Evolutionary conservation across 305 asterid genomes (phyloP).

Genomic region (Salvia sclarea): DNA sequence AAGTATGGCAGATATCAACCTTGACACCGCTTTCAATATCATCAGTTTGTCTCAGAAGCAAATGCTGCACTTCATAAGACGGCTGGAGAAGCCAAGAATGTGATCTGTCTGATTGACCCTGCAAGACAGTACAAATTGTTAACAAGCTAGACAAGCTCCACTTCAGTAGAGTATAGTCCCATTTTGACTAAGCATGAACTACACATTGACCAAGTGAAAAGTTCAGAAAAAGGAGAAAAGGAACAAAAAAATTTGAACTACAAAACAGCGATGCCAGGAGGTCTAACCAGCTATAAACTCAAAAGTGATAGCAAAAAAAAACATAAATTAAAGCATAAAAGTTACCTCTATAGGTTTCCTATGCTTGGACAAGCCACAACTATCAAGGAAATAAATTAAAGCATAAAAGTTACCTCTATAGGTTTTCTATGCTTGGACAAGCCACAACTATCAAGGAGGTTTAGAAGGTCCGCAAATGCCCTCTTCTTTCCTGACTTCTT

Average conservation of each 20-base stretch:
- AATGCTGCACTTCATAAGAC: constrained; percentile 70
- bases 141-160: not conserved
- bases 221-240: not conserved
- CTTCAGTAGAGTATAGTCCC: not conserved
- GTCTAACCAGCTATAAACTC: constrained; percentile 13
- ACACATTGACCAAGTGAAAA: not conserved
- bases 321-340: constrained; percentile 5
- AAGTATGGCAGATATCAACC: constrained; percentile 35
- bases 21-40: constrained; percentile 38
- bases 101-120: constrained; percentile 52
- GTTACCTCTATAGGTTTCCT: constrained; percentile 62
- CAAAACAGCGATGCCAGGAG: constrained; percentile 9
- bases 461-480: constrained; percentile 68
- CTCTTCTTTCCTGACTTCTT: constrained; percentile 66
- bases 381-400: constrained; percentile 34
- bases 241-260: not conserved
- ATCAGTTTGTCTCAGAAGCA: constrained; percentile 47
- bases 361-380: constrained; percentile 77
- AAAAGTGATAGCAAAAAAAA: constrained; percentile 13
- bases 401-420: constrained; percentile 52
- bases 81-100: constrained; percentile 82
- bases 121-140: constrained; percentile 29
- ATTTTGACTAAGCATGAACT: not conserved
- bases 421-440: constrained; percentile 67
- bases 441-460: constrained; percentile 72